Conservation (phyloP, 805 yeast genomes). For the Monosporozyma siamensis region DNA sequence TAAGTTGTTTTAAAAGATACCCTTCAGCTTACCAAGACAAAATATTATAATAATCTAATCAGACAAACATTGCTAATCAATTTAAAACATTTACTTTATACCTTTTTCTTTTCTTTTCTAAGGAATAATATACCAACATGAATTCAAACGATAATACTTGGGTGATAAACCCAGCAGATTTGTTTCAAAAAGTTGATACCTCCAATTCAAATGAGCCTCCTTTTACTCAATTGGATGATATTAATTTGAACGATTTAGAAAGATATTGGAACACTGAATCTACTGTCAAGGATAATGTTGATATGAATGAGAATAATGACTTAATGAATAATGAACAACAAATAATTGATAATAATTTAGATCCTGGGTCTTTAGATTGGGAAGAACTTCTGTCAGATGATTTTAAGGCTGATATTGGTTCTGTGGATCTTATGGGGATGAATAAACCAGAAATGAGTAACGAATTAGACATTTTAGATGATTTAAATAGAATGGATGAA, state of each 20-base stretch:
- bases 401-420: neutral
- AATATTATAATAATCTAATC: too few species aligned
- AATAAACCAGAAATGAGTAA: neutral
- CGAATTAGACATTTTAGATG: neutral
- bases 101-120: too few species aligned
- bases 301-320: too few species aligned
- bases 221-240: neutral
- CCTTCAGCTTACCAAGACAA: too few species aligned
- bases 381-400: neutral
- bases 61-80: neutral
- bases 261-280: too few species aligned
- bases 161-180: slow-evolving; percentile 2
- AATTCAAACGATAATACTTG: neutral
- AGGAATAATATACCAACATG: neutral
- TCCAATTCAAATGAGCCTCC: neutral
- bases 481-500: slow-evolving; percentile 6
- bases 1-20: too few species aligned
- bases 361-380: neutral
- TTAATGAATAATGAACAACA: neutral
- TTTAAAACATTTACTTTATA: neutral
- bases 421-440: neutral
- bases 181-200: neutral
- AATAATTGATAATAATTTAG: neutral
- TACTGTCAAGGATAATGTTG: too few species aligned
- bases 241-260: neutral